phyloP scores from a whole-genome alignment of 169 alveolate species.

The Babesia ovata region DNA sequence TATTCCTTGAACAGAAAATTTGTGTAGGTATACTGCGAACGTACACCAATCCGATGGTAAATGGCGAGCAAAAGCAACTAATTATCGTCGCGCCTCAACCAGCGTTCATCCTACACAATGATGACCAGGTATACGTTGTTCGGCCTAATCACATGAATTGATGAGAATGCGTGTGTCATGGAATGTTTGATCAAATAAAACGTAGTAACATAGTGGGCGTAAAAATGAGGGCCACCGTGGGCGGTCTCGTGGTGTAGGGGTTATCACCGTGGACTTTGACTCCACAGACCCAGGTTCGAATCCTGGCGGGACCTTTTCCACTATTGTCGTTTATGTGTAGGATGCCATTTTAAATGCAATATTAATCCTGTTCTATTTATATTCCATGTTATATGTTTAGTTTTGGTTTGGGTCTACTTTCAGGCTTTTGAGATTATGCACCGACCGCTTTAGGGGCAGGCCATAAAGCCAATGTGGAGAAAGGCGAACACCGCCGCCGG shows the following conservation, averaged over 20 bases:
- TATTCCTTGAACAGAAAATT: constrained; percentile 39
- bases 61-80: constrained; percentile 37
- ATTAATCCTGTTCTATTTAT: too few relatives aligned
- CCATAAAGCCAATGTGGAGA: too few relatives aligned
- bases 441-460: too few relatives aligned
- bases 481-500: too few relatives aligned
- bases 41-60: constrained; percentile 39
- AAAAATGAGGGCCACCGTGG: neutral
- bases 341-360: too few relatives aligned
- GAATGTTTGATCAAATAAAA: too few relatives aligned
- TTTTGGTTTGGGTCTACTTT: neutral
- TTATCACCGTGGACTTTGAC: constrained; percentile 58
- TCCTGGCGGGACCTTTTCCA: constrained; percentile 32
- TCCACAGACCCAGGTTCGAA: constrained; percentile 58
- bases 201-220: neutral
- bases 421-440: neutral
- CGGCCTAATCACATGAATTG: constrained; percentile 3
- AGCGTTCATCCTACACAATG: constrained; percentile 35
- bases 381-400: neutral
- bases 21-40: constrained; percentile 64
- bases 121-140: constrained; percentile 51
- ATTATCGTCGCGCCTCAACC: constrained; percentile 69
- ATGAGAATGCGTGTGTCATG: too few relatives aligned
- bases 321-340: neutral
- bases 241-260: constrained; percentile 58